Evolutionary conservation across 164 flowering plant genomes (phyloP).

Genomic region (Piper longum): DNA sequence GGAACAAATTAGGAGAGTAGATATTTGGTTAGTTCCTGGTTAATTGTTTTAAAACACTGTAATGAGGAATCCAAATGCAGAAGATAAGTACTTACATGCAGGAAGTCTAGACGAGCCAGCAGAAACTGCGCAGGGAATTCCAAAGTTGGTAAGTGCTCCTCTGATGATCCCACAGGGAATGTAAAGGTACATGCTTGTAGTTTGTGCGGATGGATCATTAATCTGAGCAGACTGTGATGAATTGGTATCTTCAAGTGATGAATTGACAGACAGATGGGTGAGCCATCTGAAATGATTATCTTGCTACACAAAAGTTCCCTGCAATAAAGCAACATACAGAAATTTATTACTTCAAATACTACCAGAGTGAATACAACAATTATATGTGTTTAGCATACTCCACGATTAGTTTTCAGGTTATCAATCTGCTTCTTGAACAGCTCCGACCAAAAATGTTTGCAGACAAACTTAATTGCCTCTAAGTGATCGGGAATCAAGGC

Average conservation of each 20-base stretch:
- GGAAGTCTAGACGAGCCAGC: too few relatives aligned
- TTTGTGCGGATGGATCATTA: too few relatives aligned
- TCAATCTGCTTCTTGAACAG: conserved; percentile 94
- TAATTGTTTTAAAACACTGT: too few relatives aligned
- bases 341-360: too few relatives aligned
- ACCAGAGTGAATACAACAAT: background rate
- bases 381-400: conserved; percentile 26
- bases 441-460: conserved; percentile 97
- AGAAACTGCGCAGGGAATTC: too few relatives aligned
- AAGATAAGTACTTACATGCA: too few relatives aligned
- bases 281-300: conserved; percentile 89
- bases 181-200: too few relatives aligned
- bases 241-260: conserved; percentile 26
- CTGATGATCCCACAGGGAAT: too few relatives aligned
- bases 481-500: conserved; percentile 84
- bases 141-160: too few relatives aligned
- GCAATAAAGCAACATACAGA: background rate
- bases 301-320: conserved; percentile 98
- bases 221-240: conserved; percentile 6
- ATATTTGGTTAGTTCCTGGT: too few relatives aligned
- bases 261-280: conserved; percentile 59
- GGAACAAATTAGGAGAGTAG: too few relatives aligned
- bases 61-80: too few relatives aligned
- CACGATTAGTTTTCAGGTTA: conserved; percentile 89
- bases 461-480: conserved; percentile 93